Base-by-base conservation (phyloP, 108 stramenopile species). In the Stephanodiscus minutulus region DNA sequence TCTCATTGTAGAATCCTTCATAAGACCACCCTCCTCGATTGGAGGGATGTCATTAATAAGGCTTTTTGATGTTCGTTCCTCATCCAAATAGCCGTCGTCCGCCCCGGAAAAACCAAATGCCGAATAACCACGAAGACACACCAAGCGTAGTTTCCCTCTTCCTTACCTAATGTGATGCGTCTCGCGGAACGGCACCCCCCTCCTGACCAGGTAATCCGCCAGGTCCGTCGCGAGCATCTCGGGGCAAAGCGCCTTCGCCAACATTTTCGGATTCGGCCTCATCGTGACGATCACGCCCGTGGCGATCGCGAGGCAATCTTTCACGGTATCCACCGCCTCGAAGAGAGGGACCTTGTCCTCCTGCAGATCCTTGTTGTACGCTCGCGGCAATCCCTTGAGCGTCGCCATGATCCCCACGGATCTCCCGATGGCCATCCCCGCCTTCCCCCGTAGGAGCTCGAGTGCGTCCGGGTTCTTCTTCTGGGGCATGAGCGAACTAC, bases 361-460 rank as follows among this genome's bases (percentile, higher is more conserved):
- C 82, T 99, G 99, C 52, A 99, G 86, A 80, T 99, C 99, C 83
- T 99, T 99, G 85, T 99, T 99, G 95, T 99, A 99, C 18, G 99
- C 96, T 29, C 97, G 87, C 9, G 98, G 99, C 58, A 98, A 83
- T 22, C 98, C 98, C 84, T 98, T 98, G 43, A 99, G 86, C 29
- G 97, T 97, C 7, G 96, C 86, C 39, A 97, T 89, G 59, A 99
- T 79, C 8, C 96, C 96, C 25, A 96, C 92, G 49, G 90, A 85
- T 60, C 91, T 82, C 52, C 98, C 99, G 15, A 96, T 72, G 18
- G 96, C 95, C 43, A 97, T 85, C 21, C 98, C 99, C 13, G 97
- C 92, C 87, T 99, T 99, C 62, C 98, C 99, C 62, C 99, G 86
- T 29, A 99, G 82, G 50, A 99, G 81, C 81, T 99, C 99, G 66